phyloP scores from a whole-genome alignment of 768 basidiomycete genomes.

The Trametes gibbosa region DNA sequence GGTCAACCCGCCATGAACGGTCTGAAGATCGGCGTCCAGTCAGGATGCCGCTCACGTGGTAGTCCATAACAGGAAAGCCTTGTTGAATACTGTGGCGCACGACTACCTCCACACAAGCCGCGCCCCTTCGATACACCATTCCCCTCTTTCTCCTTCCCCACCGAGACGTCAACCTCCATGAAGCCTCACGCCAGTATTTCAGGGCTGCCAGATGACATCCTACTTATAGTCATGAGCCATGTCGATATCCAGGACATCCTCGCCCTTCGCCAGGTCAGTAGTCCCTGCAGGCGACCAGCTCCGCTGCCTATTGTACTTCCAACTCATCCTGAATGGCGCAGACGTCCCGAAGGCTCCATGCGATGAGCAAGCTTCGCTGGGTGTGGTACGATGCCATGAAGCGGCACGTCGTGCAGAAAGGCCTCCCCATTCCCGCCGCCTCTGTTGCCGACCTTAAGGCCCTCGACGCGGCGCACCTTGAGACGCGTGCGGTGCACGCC shows the following conservation, averaged over 20 bases:
- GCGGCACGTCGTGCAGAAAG: conserved; percentile 32
- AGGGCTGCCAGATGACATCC: conserved; percentile 34
- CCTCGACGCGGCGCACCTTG: conserved; percentile 33
- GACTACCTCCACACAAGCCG: conserved; percentile 5
- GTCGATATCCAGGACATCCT: conserved; percentile 33
- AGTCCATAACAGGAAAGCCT: conserved; percentile 1
- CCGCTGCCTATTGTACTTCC: neutral
- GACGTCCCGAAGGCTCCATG: conserved; percentile 31
- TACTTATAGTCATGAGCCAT: conserved; percentile 33
- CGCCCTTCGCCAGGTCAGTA: conserved; percentile 31
- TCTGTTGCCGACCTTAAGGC: conserved; percentile 26
- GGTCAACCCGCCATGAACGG: too few relatives aligned
- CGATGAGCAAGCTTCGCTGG: conserved; percentile 35
- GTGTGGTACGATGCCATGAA: conserved; percentile 36
- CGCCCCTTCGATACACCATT: neutral
- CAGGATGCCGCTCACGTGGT: conserved; percentile 11
- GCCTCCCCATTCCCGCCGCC: conserved; percentile 33
- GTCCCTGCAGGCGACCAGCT: conserved; percentile 13
- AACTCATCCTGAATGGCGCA: neutral
- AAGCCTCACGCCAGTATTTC: conserved; percentile 14
- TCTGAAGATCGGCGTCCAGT: conserved; percentile 2
- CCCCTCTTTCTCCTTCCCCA: neutral
- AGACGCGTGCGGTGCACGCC: conserved; percentile 34
- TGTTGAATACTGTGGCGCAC: neutral
- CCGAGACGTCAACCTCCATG: neutral